Conservation (phyloP, 164 flowering plant species). For the Magnolia kwangsiensis region DNA sequence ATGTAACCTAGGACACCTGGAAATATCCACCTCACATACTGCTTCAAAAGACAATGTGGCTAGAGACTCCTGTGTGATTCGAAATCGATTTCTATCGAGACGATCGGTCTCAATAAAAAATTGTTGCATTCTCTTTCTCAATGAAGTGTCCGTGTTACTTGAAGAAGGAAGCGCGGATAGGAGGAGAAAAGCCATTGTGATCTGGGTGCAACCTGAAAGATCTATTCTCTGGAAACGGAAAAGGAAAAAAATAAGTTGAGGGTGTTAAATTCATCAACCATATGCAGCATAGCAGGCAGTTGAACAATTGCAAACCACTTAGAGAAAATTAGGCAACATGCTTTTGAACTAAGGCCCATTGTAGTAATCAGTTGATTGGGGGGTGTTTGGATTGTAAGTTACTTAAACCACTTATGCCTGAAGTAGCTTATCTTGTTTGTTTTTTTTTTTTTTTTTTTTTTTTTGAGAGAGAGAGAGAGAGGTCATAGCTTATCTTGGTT, state of each 20-base stretch:
- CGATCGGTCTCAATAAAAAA: constrained; percentile 18
- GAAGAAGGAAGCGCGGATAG: constrained; percentile 52
- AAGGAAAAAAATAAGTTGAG: constrained; percentile 3
- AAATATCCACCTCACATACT: constrained; percentile 59
- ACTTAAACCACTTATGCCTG: too few species aligned
- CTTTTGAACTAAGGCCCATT: too few species aligned
- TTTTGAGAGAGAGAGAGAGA: too few species aligned
- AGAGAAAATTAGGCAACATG: not conserved
- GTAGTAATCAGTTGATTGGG: too few species aligned
- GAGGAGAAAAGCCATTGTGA: constrained; percentile 40
- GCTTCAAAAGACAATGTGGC: constrained; percentile 45
- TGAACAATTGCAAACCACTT: not conserved
- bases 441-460: too few species aligned
- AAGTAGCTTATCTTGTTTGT: too few species aligned
- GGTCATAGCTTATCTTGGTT: too few species aligned
- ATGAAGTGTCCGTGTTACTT: constrained; percentile 18
- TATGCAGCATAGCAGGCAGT: not conserved
- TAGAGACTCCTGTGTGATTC: constrained; percentile 10
- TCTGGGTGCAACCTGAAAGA: constrained; percentile 74
- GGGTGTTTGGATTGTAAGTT: too few species aligned
- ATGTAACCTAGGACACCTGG: constrained; percentile 51
- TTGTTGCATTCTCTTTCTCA: constrained; percentile 24
- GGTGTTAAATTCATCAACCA: not conserved
- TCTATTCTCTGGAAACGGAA: constrained; percentile 50
- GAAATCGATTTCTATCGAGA: constrained; percentile 8